These are phyloP conservation scores for Pseudoperonospora humuli DNA, from an alignment of 352 stramenopile genomes.

Conservation along the genomic window DNA sequence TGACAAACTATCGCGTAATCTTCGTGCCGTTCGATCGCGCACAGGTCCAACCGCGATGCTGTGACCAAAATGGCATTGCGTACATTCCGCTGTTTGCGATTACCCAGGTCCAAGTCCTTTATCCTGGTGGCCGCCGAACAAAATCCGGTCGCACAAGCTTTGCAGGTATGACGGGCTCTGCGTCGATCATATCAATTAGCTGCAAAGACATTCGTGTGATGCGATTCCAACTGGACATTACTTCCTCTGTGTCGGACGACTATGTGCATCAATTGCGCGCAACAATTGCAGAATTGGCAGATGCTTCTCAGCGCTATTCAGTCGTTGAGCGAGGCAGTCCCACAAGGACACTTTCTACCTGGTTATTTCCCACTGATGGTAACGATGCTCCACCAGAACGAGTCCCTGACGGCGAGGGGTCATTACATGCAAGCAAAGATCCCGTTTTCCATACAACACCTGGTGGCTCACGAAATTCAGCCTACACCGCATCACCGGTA, in stretches of 20 bases:
- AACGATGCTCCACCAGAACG: conserved; percentile 7
- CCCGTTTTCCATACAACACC: conserved; percentile 6
- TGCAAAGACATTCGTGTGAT: conserved; percentile 77
- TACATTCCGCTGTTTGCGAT: conserved; percentile 78
- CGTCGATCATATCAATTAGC: conserved; percentile 48
- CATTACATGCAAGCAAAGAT: conserved; percentile 10
- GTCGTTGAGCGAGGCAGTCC: conserved; percentile 19
- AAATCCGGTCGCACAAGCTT: conserved; percentile 47
- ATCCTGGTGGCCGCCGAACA: conserved; percentile 44
- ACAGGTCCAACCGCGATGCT: conserved; percentile 29
- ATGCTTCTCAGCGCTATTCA: conserved; percentile 50
- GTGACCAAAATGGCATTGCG: conserved; percentile 32
- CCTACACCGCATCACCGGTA: conserved; percentile 30
- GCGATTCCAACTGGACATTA: conserved; percentile 55
- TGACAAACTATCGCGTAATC: conserved; percentile 77
- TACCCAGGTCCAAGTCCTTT: conserved; percentile 48
- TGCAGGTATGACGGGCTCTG: conserved; percentile 31
- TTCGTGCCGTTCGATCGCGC: conserved; percentile 58
- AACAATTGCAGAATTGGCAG: conserved; percentile 45
- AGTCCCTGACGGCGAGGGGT: conserved; percentile 5
- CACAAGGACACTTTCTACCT: conserved; percentile 10
- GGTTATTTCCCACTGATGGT: conserved; percentile 4
- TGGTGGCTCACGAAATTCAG: conserved; percentile 10
- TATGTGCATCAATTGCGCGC: conserved; percentile 33
- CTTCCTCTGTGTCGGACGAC: conserved; percentile 45